A percentile compares a stretch with the other conserved stretches of the same genome.
These are phyloP conservation scores for Carex myosuroides DNA, from an alignment of 176 grass and related monocot species.

Conservation along the genomic window DNA sequence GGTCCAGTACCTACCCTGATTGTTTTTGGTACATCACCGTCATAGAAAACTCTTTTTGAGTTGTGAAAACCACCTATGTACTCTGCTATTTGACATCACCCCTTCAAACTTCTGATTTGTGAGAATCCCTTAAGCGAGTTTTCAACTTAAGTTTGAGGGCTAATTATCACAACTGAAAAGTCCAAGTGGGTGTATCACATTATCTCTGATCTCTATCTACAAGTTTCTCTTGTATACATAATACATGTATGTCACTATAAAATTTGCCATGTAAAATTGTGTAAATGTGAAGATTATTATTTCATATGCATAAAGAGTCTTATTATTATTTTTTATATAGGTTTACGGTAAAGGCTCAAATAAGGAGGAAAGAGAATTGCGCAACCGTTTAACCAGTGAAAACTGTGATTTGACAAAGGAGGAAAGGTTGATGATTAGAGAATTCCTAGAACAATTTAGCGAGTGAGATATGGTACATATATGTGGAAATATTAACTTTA, in stretches of 20 bases:
- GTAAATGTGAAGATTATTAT: neutral
- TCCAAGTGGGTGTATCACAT: neutral
- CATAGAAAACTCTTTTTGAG: neutral
- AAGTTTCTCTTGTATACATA: neutral
- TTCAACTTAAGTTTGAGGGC: neutral
- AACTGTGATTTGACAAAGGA: slow-evolving; percentile 47
- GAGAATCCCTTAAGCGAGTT: neutral
- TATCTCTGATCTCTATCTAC: neutral
- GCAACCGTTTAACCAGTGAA: slow-evolving; percentile 40
- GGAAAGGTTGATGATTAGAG: slow-evolving; percentile 69
- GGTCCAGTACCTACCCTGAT: neutral
- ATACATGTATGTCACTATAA: neutral
- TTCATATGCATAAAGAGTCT: neutral
- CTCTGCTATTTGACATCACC: neutral
- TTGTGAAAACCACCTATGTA: neutral
- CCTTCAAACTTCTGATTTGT: neutral
- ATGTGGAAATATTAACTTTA: neutral
- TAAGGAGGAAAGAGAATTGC: slow-evolving; percentile 39
- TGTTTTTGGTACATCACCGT: neutral
- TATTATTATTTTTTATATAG: slow-evolving; percentile 26
- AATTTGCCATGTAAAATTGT: neutral
- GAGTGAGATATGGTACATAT: slow-evolving; percentile 17
- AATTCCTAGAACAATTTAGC: slow-evolving; percentile 52
- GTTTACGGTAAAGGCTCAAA: slow-evolving; percentile 37
- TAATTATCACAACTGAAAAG: neutral